Conservation (phyloP, 805 yeast genomes). For the Metschnikowia vanudenii region DNA sequence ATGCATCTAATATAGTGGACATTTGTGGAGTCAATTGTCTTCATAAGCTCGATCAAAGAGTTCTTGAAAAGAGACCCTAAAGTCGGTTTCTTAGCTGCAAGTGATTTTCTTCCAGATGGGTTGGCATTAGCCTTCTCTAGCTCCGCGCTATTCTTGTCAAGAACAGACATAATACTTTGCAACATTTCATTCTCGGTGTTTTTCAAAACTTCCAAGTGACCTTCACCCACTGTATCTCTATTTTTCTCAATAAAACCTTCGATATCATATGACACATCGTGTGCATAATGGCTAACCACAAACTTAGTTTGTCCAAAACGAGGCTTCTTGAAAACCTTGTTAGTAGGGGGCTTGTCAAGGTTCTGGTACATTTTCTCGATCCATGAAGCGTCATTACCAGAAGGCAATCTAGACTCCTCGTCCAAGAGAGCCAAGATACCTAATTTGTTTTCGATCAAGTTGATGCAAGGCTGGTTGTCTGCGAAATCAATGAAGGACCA, state of each 20-base stretch:
- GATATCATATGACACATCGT: conserved; percentile 86
- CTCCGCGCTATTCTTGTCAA: conserved; percentile 57
- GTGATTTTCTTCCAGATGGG: conserved; percentile 36
- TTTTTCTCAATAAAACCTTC: conserved; percentile 97
- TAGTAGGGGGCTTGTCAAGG: conserved; percentile 73
- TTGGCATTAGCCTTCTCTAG: conserved; percentile 39
- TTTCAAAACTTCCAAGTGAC: conserved; percentile 81
- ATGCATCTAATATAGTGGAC: conserved; percentile 97
- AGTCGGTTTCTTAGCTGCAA: conserved; percentile 77
- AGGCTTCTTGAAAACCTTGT: conserved; percentile 83
- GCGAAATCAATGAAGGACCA: conserved; percentile 96
- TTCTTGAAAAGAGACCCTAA: conserved; percentile 91
- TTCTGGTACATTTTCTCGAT: conserved; percentile 84
- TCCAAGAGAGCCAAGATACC: conserved; percentile 88
- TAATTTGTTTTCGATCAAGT: conserved; percentile 81
- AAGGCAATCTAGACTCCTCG: conserved; percentile 92
- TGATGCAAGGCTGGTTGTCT: conserved; percentile 96
- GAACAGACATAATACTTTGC: conserved; percentile 58
- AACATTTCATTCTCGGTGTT: conserved; percentile 67
- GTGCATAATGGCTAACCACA: conserved; percentile 89
- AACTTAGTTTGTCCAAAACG: conserved; percentile 91
- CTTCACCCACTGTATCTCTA: conserved; percentile 96
- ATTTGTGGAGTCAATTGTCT: conserved; percentile 88
- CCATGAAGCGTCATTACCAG: conserved; percentile 93
- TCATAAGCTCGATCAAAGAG: conserved; percentile 90